Evolutionary conservation across 371 early-diverging fungal species (phyloP).

Genomic region (Synchytrium microbalum): DNA sequence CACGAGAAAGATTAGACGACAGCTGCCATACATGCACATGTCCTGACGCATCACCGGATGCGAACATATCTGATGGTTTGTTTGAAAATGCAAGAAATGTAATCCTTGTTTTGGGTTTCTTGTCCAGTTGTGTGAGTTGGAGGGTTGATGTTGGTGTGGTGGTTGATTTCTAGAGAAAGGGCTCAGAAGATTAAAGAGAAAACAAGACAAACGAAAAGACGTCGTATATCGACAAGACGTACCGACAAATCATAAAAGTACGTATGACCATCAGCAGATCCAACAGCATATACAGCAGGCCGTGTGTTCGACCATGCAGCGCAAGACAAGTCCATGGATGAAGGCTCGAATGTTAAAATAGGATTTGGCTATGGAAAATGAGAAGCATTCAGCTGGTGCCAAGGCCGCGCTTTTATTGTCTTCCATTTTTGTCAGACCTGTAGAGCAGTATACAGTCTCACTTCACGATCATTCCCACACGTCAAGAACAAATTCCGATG

Average conservation of each 20-base stretch:
- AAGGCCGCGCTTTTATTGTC: not conserved
- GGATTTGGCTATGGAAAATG: conserved; percentile 11
- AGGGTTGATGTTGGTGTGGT: conserved; percentile 11
- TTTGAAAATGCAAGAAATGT: conserved; percentile 2
- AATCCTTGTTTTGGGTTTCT: conserved; percentile 11
- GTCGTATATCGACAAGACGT: not conserved
- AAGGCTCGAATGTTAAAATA: conserved; percentile 30
- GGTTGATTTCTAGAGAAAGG: conserved; percentile 12
- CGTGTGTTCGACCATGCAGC: conserved; percentile 30
- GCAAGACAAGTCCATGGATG: conserved; percentile 11
- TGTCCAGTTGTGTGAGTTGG: not conserved
- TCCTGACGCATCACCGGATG: conserved; percentile 25
- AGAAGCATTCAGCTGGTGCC: not conserved
- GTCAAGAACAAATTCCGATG: conserved; percentile 33
- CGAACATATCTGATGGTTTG: conserved; percentile 13
- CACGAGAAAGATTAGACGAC: not conserved
- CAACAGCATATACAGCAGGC: conserved; percentile 29
- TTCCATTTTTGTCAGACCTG: conserved; percentile 17
- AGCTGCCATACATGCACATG: conserved; percentile 23
- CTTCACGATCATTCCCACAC: conserved; percentile 27
- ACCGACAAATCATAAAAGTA: conserved; percentile 35
- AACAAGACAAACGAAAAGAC: not conserved
- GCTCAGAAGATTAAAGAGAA: conserved; percentile 7
- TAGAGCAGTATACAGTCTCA: conserved; percentile 25
- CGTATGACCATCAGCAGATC: conserved; percentile 20